Conservation (phyloP, 1,139 yeast genomes). For the Spathaspora sp. region DNA sequence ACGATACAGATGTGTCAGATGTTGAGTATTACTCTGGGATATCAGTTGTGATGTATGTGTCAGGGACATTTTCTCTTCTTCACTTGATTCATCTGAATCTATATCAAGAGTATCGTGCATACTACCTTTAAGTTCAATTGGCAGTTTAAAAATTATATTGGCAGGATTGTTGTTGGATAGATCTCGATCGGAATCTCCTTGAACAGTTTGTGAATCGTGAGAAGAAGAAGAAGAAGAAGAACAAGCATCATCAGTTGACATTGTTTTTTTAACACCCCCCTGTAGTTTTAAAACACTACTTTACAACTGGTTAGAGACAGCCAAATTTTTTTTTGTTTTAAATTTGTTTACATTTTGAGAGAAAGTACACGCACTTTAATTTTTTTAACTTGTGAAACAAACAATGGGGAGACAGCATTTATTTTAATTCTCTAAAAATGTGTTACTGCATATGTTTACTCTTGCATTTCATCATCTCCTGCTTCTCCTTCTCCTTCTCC, state of each 20-base stretch:
- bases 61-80: neutral
- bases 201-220: neutral
- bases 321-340: neutral
- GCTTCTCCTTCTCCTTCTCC: constrained; percentile 57
- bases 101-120: neutral
- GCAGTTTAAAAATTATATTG: neutral
- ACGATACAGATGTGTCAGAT: neutral
- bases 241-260: neutral
- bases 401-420: neutral
- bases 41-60: neutral
- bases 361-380: neutral
- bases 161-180: neutral
- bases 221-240: too few relatives aligned
- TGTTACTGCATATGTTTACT: too few relatives aligned
- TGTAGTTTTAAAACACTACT: neutral
- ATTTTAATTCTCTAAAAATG: neutral
- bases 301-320: neutral
- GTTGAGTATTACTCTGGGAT: too few relatives aligned
- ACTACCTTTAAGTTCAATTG: neutral
- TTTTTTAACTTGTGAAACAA: too few relatives aligned
- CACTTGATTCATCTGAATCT: neutral
- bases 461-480: constrained; percentile 19
- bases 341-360: constrained; percentile 2
- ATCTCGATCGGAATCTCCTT: neutral
- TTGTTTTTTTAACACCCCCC: too few relatives aligned